Percentiles rank a stretch among this genome's conserved stretches.
Evolutionary conservation across 805 yeast species (phyloP).

Genomic region (Kuraishia floccosa): DNA sequence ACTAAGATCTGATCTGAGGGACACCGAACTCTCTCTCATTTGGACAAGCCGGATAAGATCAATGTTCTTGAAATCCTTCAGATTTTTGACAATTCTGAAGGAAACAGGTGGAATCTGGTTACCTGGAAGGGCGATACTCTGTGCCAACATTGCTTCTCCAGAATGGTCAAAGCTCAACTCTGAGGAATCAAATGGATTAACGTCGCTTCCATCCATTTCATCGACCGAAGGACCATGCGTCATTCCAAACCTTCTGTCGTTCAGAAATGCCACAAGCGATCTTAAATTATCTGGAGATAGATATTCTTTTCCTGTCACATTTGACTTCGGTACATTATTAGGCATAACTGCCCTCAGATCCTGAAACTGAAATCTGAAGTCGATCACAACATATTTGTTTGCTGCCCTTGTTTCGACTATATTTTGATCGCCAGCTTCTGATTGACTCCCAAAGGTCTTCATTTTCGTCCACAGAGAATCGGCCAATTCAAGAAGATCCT

Average conservation of each 20-base stretch:
- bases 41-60: slow-evolving; percentile 10
- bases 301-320: slow-evolving; percentile 42
- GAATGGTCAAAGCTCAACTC: slow-evolving; percentile 10
- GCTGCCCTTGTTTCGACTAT: slow-evolving; percentile 7
- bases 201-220: slow-evolving; percentile 6
- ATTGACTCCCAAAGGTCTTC: slow-evolving; percentile 5
- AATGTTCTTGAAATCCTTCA: slow-evolving; percentile 28
- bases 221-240: slow-evolving; percentile 6
- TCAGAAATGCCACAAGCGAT: slow-evolving; percentile 51
- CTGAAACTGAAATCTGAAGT: slow-evolving; percentile 51
- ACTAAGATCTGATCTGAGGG: background rate
- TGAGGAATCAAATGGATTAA: slow-evolving; percentile 16
- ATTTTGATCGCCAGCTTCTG: background rate
- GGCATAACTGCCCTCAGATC: slow-evolving; percentile 52
- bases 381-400: slow-evolving; percentile 51
- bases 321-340: slow-evolving; percentile 31
- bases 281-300: slow-evolving; percentile 47
- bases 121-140: slow-evolving; percentile 5
- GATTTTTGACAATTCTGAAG: slow-evolving; percentile 33
- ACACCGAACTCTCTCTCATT: background rate
- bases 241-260: slow-evolving; percentile 26
- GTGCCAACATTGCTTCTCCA: slow-evolving; percentile 11
- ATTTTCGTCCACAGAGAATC: slow-evolving; percentile 2
- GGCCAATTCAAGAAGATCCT: background rate
- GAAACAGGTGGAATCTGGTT: slow-evolving; percentile 21